Evolutionary conservation across 768 basidiomycete genomes (phyloP).

Genomic region (Thelephora ganbajun): DNA sequence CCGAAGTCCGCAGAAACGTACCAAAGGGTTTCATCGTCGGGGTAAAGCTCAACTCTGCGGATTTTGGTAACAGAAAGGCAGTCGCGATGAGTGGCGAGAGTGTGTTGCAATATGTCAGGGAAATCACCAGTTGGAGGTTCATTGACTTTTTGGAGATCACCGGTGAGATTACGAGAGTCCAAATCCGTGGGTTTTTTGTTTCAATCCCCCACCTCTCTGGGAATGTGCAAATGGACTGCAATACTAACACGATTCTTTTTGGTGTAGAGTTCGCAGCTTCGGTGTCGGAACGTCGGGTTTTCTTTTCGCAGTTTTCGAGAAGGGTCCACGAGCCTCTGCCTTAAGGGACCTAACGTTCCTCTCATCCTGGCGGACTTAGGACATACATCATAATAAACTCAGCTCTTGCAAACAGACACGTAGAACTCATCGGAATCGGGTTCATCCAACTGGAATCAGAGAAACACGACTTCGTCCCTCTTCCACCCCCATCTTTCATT

Average conservation of each 20-base stretch:
- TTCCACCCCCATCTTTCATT: background rate
- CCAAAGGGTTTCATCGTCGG: slow-evolving; percentile 55
- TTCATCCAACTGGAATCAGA: slow-evolving; percentile 5
- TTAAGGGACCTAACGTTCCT: slow-evolving; percentile 23
- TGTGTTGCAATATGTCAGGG: slow-evolving; percentile 46
- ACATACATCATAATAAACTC: slow-evolving; percentile 39
- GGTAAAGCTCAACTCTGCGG: slow-evolving; percentile 70
- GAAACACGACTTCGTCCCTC: slow-evolving; percentile 1
- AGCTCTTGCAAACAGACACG: slow-evolving; percentile 39
- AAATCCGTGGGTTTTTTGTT: slow-evolving; percentile 26
- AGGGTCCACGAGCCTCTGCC: slow-evolving; percentile 34
- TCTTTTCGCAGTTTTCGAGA: slow-evolving; percentile 59
- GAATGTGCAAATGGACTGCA: background rate
- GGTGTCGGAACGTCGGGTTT: slow-evolving; percentile 42
- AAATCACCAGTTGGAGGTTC: slow-evolving; percentile 47
- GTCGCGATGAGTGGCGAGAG: slow-evolving; percentile 11
- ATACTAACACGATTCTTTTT: background rate
- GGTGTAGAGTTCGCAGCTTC: slow-evolving; percentile 16
- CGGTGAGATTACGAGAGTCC: slow-evolving; percentile 74
- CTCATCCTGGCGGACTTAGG: slow-evolving; percentile 65
- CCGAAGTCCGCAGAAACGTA: slow-evolving; percentile 32
- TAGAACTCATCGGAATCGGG: slow-evolving; percentile 72
- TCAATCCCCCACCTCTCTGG: background rate
- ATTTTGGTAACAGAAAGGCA: slow-evolving; percentile 35
- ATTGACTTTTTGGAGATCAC: slow-evolving; percentile 83